Base-by-base conservation (phyloP, 2,329 filamentous ascomycete species). In the Botrytis hyacinthi region DNA sequence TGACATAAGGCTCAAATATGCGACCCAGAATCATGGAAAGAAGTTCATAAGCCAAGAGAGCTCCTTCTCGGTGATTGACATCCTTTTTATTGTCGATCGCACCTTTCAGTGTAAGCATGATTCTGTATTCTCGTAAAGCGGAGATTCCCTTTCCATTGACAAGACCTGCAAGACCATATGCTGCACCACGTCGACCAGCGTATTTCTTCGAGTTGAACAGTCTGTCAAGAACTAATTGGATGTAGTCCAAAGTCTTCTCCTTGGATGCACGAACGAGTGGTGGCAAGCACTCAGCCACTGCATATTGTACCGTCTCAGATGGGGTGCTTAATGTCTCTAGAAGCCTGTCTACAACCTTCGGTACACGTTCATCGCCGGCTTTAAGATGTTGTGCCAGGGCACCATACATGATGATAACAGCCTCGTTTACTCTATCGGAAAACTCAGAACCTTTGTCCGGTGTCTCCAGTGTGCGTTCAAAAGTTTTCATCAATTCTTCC, bases 21-120 rank as follows among this genome's bases (percentile, higher is more conserved):
- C 93, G 91, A 22, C 94, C 95, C 37, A 99, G 89, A 73, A 98
- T 89, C 10, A 91, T 90, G 0, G 96, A 94, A 26, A 99, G 84
- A 4, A 99, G 88, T 82, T 99, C 97, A 80, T 96, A 98, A 0
- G 94, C 94, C 72, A 99, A 85, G 77, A 97, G 89, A 16, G 94
- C 92, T 48, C 95, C 94, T 83, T 98, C 95, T 71, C 97, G 89
- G 81, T 97, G 92, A 80, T 95, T 92, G 10, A 91, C 84, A 75
- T 97, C 95, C 81, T 97, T 98, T 83, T 97, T 98, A 83, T 98
- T 97, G 79, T 98, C 97, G n/a, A 92, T 87, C 7, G 94, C 94
- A 42, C 90, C 90, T 78, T 89, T 92, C 62, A 99, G 88, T 5
- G 90, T 91, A 46, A 92, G 90, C 85, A 98, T 89, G 75, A 99